Base-by-base conservation (phyloP, 352 stramenopile genomes). In the Globisporangium perplexum region DNA sequence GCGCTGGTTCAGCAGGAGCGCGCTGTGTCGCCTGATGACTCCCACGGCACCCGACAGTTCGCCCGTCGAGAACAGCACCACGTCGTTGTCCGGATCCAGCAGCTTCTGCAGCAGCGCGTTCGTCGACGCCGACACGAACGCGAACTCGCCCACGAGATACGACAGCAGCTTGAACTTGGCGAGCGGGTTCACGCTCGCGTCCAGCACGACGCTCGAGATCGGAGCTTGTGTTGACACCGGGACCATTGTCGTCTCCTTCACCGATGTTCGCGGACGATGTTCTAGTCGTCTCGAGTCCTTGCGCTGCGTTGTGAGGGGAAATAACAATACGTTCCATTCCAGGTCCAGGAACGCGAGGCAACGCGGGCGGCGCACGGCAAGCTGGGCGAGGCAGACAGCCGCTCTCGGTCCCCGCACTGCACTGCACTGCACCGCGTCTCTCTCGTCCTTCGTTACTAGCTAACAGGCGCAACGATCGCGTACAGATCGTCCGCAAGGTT, bases 401-500 rank as follows among this genome's bases (percentile, higher is more conserved):
- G 10, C 38, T 26, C 38, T 53, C 42, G 8, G 14, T 50, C 35
- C 24, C 59, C 8, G 14, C 33, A 4, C 11, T 18, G 33, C 33
- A 39, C 33, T 44, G 24, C 26, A 28, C 33, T 38, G 23, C 33
- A 33, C 50, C 23, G 55, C 47, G 33, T 50, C 20, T 20, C 39
- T 55, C 31, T 55, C 54, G 23, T 20, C 44, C 24, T 43, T 50
- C 33, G 35, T 66, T 65, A 51, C 67, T 80, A 80, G 62, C 65
- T 71, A 47, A 77, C 63, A 57, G 67, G 56, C 50, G 69, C 72
- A 58, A 89, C 79, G 53, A 76, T 72, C 36, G 72, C 72, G 64
- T 84, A 80, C 30, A 89, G 68, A 56, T 86, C 74, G 42, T 66
- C 67, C 36, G 74, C 78, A n/a, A 89, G 65, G 57, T 86, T 85